phyloP scores from a whole-genome alignment of 1,284 basidiomycete genomes.

The Violaceomyces palustris region DNA sequence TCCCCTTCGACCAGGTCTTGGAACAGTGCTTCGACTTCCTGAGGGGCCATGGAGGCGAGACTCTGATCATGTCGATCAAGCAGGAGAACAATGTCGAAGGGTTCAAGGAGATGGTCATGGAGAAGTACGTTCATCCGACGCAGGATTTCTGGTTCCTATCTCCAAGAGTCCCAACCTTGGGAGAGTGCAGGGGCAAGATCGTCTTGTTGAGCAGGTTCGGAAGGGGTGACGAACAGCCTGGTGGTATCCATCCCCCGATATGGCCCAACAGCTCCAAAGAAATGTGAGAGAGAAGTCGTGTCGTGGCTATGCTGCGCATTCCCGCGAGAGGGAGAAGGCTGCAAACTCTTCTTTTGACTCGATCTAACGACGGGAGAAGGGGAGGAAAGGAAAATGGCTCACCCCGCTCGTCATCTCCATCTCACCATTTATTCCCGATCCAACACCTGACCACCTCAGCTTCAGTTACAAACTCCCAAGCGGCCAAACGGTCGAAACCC shows the following conservation, averaged over 20 bases:
- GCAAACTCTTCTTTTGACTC: too few relatives aligned
- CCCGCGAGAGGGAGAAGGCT: too few relatives aligned
- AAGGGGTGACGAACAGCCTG: constrained; percentile 11
- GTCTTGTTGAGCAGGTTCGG: constrained; percentile 33
- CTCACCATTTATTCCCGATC: too few relatives aligned
- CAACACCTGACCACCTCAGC: background rate
- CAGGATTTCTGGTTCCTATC: constrained; percentile 16
- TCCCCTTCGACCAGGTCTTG: constrained; percentile 26
- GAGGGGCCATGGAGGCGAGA: constrained; percentile 8
- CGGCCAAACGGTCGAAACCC: constrained; percentile 9
- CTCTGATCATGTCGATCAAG: constrained; percentile 31
- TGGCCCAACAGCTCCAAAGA: constrained; percentile 32
- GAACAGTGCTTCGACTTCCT: constrained; percentile 23
- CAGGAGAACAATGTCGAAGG: constrained; percentile 23
- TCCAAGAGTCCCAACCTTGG: constrained; percentile 16
- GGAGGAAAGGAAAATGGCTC: too few relatives aligned
- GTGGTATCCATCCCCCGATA: constrained; percentile 36
- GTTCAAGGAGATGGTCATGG: constrained; percentile 15
- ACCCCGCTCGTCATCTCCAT: too few relatives aligned
- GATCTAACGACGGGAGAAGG: too few relatives aligned
- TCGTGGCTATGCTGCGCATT: too few relatives aligned
- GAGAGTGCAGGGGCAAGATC: constrained; percentile 24
- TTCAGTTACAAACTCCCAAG: constrained; percentile 20
- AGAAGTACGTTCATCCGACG: constrained; percentile 8
- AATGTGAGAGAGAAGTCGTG: too few relatives aligned